These are phyloP conservation scores for Fusarium sp. DNA, from an alignment of 2,329 filamentous ascomycete genomes.

Conservation along the genomic window DNA sequence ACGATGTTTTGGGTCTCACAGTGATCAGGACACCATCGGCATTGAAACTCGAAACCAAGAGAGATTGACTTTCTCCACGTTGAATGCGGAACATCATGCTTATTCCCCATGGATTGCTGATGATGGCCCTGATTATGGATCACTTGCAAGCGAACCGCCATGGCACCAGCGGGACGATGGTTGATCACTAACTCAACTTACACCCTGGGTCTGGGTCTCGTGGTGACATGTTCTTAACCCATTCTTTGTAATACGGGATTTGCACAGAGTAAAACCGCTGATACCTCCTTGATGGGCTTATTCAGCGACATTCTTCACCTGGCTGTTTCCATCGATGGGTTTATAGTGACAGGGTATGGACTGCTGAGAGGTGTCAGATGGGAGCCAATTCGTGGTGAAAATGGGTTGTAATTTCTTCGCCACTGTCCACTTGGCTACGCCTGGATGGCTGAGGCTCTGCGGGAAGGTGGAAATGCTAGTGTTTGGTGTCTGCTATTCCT, in stretches of 20 bases:
- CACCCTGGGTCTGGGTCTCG: not conserved
- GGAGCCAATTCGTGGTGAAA: not conserved
- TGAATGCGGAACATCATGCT: conserved; percentile 30
- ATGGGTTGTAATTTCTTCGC: not conserved
- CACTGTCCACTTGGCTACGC: conserved; percentile 31
- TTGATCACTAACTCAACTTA: not conserved
- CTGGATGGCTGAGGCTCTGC: conserved; percentile 38
- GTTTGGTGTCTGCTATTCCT: conserved; percentile 4
- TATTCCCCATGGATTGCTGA: conserved; percentile 6
- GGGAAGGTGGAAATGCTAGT: conserved; percentile 24
- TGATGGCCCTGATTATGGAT: conserved; percentile 20
- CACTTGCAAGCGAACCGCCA: conserved; percentile 16
- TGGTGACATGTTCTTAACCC: not conserved
- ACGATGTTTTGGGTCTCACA: conserved; percentile 6
- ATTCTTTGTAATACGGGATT: too few relatives aligned
- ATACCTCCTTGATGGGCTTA: not conserved
- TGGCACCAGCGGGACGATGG: not conserved
- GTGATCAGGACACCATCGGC: conserved; percentile 3
- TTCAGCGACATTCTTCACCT: not conserved
- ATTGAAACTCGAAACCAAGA: conserved; percentile 1
- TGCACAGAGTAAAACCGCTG: not conserved
- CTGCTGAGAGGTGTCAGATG: not conserved
- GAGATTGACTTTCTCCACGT: conserved; percentile 23
- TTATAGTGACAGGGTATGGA: not conserved
- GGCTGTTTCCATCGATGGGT: not conserved